phyloP scores from a whole-genome alignment of 2,329 filamentous ascomycete genomes.

The Beauveria sp. region DNA sequence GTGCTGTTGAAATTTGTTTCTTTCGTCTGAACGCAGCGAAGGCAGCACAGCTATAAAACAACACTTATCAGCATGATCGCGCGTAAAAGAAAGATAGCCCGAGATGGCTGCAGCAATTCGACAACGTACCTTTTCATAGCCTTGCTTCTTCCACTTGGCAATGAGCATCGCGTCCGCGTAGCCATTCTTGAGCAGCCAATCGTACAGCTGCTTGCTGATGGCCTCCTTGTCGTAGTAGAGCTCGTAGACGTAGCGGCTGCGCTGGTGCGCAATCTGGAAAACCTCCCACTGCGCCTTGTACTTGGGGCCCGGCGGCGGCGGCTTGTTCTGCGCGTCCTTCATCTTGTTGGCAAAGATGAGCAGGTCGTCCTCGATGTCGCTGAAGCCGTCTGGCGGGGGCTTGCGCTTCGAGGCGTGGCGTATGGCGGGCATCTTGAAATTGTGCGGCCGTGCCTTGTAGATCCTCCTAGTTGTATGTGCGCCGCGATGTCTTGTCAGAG shows the following conservation, averaged over 20 bases:
- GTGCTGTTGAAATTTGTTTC: slow-evolving; percentile 98
- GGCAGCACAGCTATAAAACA: slow-evolving; percentile 67
- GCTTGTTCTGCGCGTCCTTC: slow-evolving; percentile 90
- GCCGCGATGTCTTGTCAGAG: background rate
- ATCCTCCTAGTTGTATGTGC: background rate
- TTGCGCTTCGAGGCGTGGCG: slow-evolving; percentile 70
- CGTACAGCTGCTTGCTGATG: slow-evolving; percentile 85
- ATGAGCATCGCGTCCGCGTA: slow-evolving; percentile 95
- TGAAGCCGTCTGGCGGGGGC: slow-evolving; percentile 77
- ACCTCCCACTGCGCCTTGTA: slow-evolving; percentile 95
- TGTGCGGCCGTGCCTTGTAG: too few relatives aligned
- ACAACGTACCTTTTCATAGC: slow-evolving; percentile 80
- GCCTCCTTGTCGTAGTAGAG: slow-evolving; percentile 97
- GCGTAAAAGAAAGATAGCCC: background rate
- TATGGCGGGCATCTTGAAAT: slow-evolving; percentile 61
- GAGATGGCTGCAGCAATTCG: background rate
- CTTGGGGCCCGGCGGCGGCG: slow-evolving; percentile 69
- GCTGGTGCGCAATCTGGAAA: slow-evolving; percentile 93
- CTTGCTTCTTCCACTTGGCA: slow-evolving; percentile 99
- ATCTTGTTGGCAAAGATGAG: slow-evolving; percentile 84
- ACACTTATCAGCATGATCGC: slow-evolving; percentile 18
- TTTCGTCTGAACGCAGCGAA: slow-evolving; percentile 97
- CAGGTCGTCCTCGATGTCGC: slow-evolving; percentile 80
- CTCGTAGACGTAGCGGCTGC: slow-evolving; percentile 90
- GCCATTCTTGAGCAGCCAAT: slow-evolving; percentile 92